Base-by-base conservation (phyloP, 2,329 filamentous ascomycete genomes). In the Hypocreales sp. region DNA sequence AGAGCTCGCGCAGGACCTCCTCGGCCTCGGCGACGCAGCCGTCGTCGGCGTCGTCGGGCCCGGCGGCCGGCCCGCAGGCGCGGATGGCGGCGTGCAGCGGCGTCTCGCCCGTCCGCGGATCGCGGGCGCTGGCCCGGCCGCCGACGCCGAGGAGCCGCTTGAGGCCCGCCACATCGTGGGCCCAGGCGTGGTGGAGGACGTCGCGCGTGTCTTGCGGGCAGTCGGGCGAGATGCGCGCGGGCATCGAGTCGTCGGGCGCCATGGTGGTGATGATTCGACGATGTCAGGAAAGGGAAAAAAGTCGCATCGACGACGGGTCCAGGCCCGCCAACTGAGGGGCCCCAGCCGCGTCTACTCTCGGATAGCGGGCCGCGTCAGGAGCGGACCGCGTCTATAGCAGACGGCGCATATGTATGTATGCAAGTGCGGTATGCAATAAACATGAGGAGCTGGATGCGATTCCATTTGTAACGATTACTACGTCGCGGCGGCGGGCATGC, bases 81-180 rank as follows among this genome's bases (percentile, higher is more conserved):
- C 82, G 78, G 46, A 95, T 81, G 21, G 84, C 83, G 14, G 86
- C 80, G 54, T 95, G 90, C 10, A 95, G 65, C 8, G 87, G 84
- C 7, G 84, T 84, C 51, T 78, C 83, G 33, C 82, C 81, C 1
- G 86, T 93, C 34, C 77, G 72, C 5, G 79, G 68, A 45, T 95
- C 87, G 51, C 87, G 83, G 5, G 78, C 72, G 48, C 79, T 84
- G 60, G 81, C 57, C 57, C 56, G 58, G 30, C 60, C 75, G 26
- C 65, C 71, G 4, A 55, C 64, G 41, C 67, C 62, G 35, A 92
- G 67, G 7, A 92, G 67, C 30, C 67, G 64, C 47, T 75, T 76
- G 22, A 93, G 66, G 26, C 66, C 63, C 20, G 64, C 50, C 33
- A 76, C 53, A 48, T 93, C 64, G 43, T 71, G 67, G 30, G 52